Evolutionary conservation across 345 rosid genomes (phyloP).

Genomic region (Melaleuca alternifolia): DNA sequence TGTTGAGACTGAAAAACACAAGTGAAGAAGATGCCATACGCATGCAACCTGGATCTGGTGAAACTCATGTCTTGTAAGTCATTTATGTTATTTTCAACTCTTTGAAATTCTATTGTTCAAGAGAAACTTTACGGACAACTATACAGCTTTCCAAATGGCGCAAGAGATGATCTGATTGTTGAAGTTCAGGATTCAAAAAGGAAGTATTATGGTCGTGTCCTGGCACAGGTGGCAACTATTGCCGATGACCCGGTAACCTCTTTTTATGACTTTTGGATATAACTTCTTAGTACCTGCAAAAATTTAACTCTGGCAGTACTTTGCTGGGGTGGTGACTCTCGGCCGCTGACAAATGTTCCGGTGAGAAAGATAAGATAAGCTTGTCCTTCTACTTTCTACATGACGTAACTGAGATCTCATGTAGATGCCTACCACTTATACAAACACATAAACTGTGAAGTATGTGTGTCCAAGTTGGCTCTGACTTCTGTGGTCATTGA

Average conservation of each 20-base stretch:
- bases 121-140: conserved; percentile 9
- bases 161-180: conserved; percentile 86
- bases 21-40: conserved; percentile 62
- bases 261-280: not conserved
- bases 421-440: not conserved
- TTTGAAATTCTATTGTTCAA: not conserved
- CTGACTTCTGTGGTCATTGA: not conserved
- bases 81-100: not conserved
- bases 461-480: not conserved
- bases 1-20: conserved; percentile 73
- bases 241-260: conserved; percentile 57
- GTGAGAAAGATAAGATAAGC: not conserved
- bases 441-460: not conserved
- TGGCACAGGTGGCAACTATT: conserved; percentile 65
- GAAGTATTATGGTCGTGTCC: conserved; percentile 78
- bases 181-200: conserved; percentile 87
- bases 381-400: not conserved
- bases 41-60: conserved; percentile 96
- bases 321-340: not conserved
- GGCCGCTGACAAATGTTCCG: not conserved
- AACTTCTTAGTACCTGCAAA: not conserved
- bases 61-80: conserved; percentile 88
- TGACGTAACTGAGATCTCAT: not conserved
- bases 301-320: not conserved
- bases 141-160: conserved; percentile 90